These are phyloP conservation scores for Trametes cinnabarina DNA, from an alignment of 768 basidiomycete species.

Conservation along the genomic window DNA sequence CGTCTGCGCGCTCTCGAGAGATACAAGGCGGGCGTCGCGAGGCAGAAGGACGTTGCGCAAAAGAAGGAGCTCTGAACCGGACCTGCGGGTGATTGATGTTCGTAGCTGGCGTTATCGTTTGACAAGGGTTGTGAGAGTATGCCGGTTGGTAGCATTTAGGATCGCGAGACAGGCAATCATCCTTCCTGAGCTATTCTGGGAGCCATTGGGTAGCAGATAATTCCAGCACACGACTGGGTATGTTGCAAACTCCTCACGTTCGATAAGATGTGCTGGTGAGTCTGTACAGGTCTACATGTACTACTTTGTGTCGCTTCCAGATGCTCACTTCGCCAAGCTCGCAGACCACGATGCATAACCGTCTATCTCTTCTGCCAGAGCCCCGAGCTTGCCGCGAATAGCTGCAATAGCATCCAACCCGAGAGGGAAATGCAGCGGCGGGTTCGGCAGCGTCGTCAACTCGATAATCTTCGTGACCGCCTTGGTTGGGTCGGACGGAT, in stretches of 20 bases:
- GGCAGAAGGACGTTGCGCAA: conserved; percentile 6
- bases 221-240: too few species aligned
- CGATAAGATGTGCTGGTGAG: too few species aligned
- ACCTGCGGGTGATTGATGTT: background rate
- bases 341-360: conserved; percentile 20
- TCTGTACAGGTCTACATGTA: too few species aligned
- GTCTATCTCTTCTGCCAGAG: conserved; percentile 12
- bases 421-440: conserved; percentile 22
- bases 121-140: background rate
- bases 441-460: conserved; percentile 12
- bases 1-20: conserved; percentile 76
- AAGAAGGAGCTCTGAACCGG: conserved; percentile 26
- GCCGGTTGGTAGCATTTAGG: background rate
- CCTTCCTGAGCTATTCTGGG: too few species aligned
- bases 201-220: too few species aligned
- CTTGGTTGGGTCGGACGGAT: conserved; percentile 18
- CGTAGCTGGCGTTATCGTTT: background rate
- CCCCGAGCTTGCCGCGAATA: background rate
- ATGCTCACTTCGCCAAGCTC: background rate
- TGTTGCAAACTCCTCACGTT: too few species aligned
- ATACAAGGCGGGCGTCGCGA: conserved; percentile 15
- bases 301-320: too few species aligned
- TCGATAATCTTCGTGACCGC: conserved; percentile 22
- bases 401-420: conserved; percentile 16
- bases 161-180: too few species aligned